Percentiles rank a stretch among this genome's conserved stretches.
phyloP scores from a whole-genome alignment of 176 grass and related monocot genomes.

The Carex littledalei region DNA sequence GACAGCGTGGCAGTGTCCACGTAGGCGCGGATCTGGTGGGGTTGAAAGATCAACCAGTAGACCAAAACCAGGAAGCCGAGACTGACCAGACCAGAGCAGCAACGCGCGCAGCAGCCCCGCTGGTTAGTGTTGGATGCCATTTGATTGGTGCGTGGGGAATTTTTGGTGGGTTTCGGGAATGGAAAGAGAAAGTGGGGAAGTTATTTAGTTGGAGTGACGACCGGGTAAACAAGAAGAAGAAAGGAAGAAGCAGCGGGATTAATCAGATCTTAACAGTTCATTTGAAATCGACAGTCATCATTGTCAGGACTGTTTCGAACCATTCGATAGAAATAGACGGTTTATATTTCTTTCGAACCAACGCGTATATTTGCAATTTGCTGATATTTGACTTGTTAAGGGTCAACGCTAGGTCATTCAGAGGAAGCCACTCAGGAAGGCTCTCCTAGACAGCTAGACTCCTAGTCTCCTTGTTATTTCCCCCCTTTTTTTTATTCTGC shows the following conservation, averaged over 20 bases:
- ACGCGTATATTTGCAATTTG: background rate
- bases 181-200: background rate
- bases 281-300: background rate
- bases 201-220: background rate
- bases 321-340: background rate
- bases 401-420: background rate
- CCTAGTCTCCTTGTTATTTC: too few relatives aligned
- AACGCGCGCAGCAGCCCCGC: background rate
- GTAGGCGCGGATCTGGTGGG: constrained; percentile 35
- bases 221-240: background rate
- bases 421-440: too few relatives aligned
- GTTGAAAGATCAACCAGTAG: constrained; percentile 52
- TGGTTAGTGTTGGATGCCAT: background rate
- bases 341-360: background rate
- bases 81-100: constrained; percentile 10
- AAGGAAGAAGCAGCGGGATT: background rate
- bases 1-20: constrained; percentile 34
- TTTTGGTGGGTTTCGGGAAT: background rate
- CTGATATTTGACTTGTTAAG: background rate
- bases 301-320: too few relatives aligned
- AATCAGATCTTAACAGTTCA: background rate
- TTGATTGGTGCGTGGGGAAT: background rate
- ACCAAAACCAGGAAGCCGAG: constrained; percentile 33
- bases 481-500: too few relatives aligned
- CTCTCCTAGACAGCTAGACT: too few relatives aligned